These are phyloP conservation scores for Clohesyomyces aquaticus DNA, from an alignment of 495 filamentous ascomycete genomes.

Conservation along the genomic window DNA sequence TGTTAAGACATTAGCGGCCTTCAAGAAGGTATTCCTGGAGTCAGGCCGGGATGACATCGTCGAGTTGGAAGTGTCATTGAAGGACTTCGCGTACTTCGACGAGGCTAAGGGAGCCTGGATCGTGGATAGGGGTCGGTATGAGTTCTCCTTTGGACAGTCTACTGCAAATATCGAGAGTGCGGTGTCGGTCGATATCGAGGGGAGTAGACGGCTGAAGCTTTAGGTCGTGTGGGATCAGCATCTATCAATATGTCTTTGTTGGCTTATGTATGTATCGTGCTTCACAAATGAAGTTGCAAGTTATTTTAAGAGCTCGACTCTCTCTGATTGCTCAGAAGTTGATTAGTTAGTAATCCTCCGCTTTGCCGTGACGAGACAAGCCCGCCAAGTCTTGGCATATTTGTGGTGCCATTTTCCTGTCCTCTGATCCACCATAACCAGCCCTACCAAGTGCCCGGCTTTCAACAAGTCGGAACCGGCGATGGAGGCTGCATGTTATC, in stretches of 20 bases:
- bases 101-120: constrained; percentile 21
- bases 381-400: no score
- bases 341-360: no score
- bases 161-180: constrained; percentile 6
- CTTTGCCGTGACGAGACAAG: no score
- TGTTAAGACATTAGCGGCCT: constrained; percentile 25
- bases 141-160: constrained; percentile 21
- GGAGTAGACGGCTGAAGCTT: constrained; percentile 14
- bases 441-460: no score
- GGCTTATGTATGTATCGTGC: not conserved
- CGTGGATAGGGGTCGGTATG: constrained; percentile 27
- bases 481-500: not conserved
- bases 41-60: constrained; percentile 5
- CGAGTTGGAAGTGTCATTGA: constrained; percentile 11
- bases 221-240: no score
- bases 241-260: not conserved
- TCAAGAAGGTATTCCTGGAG: constrained; percentile 31
- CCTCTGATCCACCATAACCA: no score
- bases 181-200: constrained; percentile 13
- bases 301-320: no score
- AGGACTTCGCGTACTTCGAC: constrained; percentile 33
- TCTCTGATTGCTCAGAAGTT: no score
- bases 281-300: no score
- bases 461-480: not conserved
- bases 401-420: no score